Conservation (phyloP, 1,284 basidiomycete genomes). For the Boletellus deceptivus region DNA sequence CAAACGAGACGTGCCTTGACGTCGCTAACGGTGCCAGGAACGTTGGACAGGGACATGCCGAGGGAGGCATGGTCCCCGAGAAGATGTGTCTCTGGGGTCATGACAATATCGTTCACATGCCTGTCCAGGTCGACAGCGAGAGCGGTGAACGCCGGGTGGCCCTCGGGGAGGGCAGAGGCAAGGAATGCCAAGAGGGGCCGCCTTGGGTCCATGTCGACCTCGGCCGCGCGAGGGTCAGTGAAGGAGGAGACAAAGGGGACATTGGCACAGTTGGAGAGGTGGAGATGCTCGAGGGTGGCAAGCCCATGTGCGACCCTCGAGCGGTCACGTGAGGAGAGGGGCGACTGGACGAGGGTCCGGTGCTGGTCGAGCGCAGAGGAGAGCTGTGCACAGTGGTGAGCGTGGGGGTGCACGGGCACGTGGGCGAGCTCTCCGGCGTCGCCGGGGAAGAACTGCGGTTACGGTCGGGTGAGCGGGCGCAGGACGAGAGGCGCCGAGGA, state of each 20-base stretch:
- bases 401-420: constrained; percentile 48
- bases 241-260: constrained; percentile 32
- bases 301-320: constrained; percentile 18
- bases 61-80: constrained; percentile 47
- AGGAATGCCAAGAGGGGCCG: constrained; percentile 70
- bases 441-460: constrained; percentile 64
- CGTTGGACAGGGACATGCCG: constrained; percentile 37
- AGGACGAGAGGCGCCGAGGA: constrained; percentile 13
- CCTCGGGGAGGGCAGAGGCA: constrained; percentile 62
- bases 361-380: constrained; percentile 27
- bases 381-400: constrained; percentile 55
- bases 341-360: constrained; percentile 14
- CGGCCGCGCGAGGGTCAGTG: background rate
- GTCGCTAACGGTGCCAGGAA: constrained; percentile 70
- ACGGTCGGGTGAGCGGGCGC: constrained; percentile 15
- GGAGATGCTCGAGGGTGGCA: constrained; percentile 43
- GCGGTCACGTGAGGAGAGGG: constrained; percentile 15
- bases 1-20: constrained; percentile 73
- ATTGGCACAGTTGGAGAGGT: constrained; percentile 56
- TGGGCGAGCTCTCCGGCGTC: constrained; percentile 36
- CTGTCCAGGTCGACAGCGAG: constrained; percentile 52
- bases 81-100: constrained; percentile 48
- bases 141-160: constrained; percentile 44
- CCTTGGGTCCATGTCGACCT: constrained; percentile 33
- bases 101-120: constrained; percentile 50